These are phyloP conservation scores for Arthrobotrys iridis DNA, from an alignment of 2,329 filamentous ascomycete genomes.

Conservation along the genomic window DNA sequence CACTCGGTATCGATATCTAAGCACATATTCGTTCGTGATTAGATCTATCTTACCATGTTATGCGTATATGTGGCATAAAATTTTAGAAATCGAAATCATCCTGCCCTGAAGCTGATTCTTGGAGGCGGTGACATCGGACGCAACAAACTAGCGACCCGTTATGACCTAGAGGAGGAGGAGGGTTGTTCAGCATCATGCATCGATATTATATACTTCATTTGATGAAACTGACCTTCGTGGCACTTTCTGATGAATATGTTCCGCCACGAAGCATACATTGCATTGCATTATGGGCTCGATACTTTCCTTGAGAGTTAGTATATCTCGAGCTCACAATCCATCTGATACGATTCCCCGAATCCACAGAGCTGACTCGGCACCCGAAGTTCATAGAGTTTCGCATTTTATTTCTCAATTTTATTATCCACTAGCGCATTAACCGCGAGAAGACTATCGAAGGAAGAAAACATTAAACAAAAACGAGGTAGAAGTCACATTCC, in stretches of 20 bases:
- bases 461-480: too few relatives aligned
- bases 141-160: too few relatives aligned
- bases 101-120: too few relatives aligned
- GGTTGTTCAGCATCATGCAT: background rate
- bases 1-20: too few relatives aligned
- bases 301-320: background rate
- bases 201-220: background rate
- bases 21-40: too few relatives aligned
- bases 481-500: background rate
- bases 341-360: background rate
- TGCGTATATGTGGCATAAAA: too few relatives aligned
- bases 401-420: background rate
- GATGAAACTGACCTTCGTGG: background rate
- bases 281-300: background rate
- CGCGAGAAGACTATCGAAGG: background rate
- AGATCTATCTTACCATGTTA: too few relatives aligned
- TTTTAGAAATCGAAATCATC: too few relatives aligned
- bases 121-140: too few relatives aligned
- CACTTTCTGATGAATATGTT: background rate
- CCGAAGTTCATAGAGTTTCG: too few relatives aligned
- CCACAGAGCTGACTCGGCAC: background rate
- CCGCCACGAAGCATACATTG: slow-evolving; percentile 18
- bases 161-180: background rate
- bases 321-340: background rate
- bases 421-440: background rate